phyloP scores from a whole-genome alignment of 2,329 filamentous ascomycete species.

The Ophiostoma sp. region DNA sequence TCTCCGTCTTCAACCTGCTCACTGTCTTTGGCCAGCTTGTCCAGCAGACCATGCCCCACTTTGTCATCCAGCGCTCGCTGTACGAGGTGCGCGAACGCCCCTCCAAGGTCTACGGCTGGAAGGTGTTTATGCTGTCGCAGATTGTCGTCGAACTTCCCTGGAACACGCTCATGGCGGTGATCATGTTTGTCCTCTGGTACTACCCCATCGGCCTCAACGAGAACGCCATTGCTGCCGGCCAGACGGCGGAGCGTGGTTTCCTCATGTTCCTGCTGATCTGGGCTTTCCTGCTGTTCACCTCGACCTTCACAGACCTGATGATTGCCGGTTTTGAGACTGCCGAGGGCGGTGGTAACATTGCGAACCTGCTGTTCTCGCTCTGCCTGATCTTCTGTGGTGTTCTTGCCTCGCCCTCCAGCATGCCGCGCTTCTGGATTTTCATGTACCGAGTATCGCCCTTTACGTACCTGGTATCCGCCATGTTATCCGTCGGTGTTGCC shows the following conservation, averaged over 20 bases:
- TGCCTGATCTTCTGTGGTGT: constrained; percentile 58
- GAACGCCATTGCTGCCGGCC: constrained; percentile 59
- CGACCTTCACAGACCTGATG: constrained; percentile 67
- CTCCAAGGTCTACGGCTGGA: constrained; percentile 79
- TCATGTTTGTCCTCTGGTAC: constrained; percentile 69
- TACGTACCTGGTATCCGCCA: constrained; percentile 70
- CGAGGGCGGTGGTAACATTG: constrained; percentile 60
- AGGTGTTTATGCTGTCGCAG: constrained; percentile 76
- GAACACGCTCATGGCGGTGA: constrained; percentile 67
- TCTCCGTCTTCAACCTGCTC: constrained; percentile 76
- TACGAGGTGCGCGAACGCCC: constrained; percentile 84
- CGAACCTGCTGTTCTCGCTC: constrained; percentile 55
- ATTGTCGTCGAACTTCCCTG: constrained; percentile 82
- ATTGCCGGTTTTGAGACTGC: constrained; percentile 66
- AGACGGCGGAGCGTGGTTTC: constrained; percentile 63
- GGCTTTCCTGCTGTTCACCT: constrained; percentile 70
- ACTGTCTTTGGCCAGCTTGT: constrained; percentile 76
- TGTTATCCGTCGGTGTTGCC: constrained; percentile 65
- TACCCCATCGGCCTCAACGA: constrained; percentile 74
- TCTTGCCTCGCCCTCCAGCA: constrained; percentile 50
- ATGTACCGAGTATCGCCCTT: constrained; percentile 80
- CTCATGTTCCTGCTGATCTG: constrained; percentile 76
- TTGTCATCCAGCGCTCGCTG: constrained; percentile 72
- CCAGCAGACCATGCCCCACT: constrained; percentile 80
- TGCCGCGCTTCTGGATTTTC: constrained; percentile 73